Conservation (phyloP, 495 filamentous ascomycete genomes). For the Amniculicola lignicola region DNA sequence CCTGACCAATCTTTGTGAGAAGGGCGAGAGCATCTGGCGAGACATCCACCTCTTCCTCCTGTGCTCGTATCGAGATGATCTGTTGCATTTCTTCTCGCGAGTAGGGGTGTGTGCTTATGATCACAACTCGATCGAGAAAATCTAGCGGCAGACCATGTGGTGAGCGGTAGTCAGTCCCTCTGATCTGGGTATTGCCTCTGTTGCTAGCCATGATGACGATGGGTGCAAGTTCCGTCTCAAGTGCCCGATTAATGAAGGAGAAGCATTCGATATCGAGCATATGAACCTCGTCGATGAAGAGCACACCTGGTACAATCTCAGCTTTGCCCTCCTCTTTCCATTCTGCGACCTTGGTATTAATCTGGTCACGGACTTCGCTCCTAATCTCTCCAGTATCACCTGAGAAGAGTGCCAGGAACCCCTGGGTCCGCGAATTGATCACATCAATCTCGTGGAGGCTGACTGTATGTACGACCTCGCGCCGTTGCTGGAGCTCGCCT, state of each 20-base stretch:
- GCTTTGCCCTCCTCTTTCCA: constrained; percentile 99
- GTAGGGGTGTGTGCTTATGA: constrained; percentile 94
- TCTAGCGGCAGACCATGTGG: constrained; percentile 94
- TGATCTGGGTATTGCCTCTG: constrained; percentile 83
- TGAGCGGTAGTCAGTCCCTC: constrained; percentile 85
- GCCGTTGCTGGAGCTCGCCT: constrained; percentile 94
- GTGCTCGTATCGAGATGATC: constrained; percentile 84
- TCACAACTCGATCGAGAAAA: constrained; percentile 93
- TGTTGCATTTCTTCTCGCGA: constrained; percentile 78
- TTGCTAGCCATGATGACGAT: constrained; percentile 99
- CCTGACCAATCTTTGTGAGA: constrained; percentile 90
- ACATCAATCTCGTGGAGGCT: constrained; percentile 98
- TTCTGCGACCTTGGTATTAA: constrained; percentile 95
- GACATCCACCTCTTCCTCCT: constrained; percentile 93
- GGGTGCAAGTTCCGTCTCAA: constrained; percentile 89
- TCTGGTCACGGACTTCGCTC: constrained; percentile 95
- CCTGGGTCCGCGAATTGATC: constrained; percentile 96
- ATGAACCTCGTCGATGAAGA: constrained; percentile 99
- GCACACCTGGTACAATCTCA: constrained; percentile 92
- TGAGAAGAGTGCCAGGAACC: constrained; percentile 92
- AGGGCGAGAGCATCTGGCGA: constrained; percentile 84
- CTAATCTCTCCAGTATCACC: constrained; percentile 98
- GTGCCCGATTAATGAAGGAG: constrained; percentile 93
- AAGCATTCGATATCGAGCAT: constrained; percentile 99
- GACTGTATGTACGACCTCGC: constrained; percentile 95